A percentile compares a stretch with the other conserved stretches of the same genome.
phyloP scores from a whole-genome alignment of 805 yeast genomes.

The Monosporozyma aquatica region DNA sequence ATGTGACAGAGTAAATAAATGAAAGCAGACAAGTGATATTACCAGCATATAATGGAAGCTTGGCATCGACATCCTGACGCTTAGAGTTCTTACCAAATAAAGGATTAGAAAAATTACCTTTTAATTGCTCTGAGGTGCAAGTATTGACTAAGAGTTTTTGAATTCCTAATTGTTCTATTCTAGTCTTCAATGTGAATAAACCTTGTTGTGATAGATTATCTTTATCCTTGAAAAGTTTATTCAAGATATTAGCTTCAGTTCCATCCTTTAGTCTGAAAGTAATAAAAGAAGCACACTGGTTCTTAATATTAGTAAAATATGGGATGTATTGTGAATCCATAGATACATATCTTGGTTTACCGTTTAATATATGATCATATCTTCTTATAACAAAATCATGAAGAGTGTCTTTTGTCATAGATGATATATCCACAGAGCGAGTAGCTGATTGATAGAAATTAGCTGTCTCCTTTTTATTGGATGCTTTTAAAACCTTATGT shows the following conservation, averaged over 20 bases:
- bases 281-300: not conserved
- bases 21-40: not conserved
- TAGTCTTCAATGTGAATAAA: not conserved
- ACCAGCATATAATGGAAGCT: not conserved
- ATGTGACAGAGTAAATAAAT: not conserved
- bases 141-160: not conserved
- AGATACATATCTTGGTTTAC: not conserved
- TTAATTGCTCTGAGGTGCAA: not conserved
- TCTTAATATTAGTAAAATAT: not conserved
- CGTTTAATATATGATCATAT: not conserved
- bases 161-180: not conserved
- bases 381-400: not conserved
- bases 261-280: not conserved
- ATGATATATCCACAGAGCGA: not conserved
- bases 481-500: too few relatives aligned
- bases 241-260: not conserved
- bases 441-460: not conserved
- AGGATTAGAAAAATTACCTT: not conserved
- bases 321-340: not conserved
- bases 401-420: not conserved
- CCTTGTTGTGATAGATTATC: not conserved
- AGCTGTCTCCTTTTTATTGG: too few relatives aligned
- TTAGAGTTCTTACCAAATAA: not conserved
- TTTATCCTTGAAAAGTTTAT: not conserved
- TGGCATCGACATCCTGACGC: not conserved